Evolutionary conservation across 163 green algal species (phyloP).

Genomic region (Scenedesmus sp.): DNA sequence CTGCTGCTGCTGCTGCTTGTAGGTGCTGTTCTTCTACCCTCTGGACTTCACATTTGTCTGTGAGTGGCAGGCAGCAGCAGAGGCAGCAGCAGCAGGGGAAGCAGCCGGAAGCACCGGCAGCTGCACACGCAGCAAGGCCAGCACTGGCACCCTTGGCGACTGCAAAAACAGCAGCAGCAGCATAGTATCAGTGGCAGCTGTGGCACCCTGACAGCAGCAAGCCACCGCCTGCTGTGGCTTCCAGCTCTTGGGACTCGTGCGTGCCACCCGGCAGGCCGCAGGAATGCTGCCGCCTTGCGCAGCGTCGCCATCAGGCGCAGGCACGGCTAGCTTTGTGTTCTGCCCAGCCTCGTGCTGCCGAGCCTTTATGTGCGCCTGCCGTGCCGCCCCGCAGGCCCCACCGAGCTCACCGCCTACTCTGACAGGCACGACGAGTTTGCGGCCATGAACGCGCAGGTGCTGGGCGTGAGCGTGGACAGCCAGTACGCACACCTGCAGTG

Average conservation of each 20-base stretch:
- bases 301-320: too few relatives aligned
- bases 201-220: too few relatives aligned
- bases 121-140: neutral
- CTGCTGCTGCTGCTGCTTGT: slow-evolving; percentile 17
- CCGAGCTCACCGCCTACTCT: slow-evolving; percentile 98
- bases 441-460: slow-evolving; percentile 89
- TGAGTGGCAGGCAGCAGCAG: slow-evolving; percentile 25
- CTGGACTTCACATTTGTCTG: slow-evolving; percentile 99
- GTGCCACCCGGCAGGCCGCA: too few relatives aligned
- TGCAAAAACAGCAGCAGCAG: neutral
- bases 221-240: neutral
- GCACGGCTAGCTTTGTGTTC: too few relatives aligned
- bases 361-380: too few relatives aligned
- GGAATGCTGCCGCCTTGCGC: too few relatives aligned
- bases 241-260: too few relatives aligned
- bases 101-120: neutral
- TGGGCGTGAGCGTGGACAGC: slow-evolving; percentile 96
- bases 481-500: slow-evolving; percentile 97
- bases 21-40: slow-evolving; percentile 88
- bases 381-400: slow-evolving; percentile 70
- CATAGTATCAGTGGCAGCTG: neutral
- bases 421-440: slow-evolving; percentile 96
- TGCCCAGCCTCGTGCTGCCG: too few relatives aligned
- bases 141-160: neutral
- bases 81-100: neutral